Conservation (phyloP, 2,329 filamentous ascomycete genomes). For the Magnaporthales sp. region DNA sequence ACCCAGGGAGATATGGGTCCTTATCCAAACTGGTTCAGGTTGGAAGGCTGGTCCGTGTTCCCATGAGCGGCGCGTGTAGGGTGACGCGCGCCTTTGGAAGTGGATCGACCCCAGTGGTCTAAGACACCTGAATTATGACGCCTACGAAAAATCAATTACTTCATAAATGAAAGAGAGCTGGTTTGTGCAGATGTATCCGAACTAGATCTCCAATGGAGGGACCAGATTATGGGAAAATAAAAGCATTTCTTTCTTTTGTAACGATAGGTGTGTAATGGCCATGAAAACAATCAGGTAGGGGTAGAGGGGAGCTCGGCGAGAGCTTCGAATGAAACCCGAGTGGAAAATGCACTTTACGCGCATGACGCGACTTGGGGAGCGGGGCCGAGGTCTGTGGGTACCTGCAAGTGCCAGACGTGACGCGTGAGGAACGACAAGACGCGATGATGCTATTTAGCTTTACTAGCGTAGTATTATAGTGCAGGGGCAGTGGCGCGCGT, state of each 20-base stretch:
- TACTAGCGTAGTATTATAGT: too few relatives aligned
- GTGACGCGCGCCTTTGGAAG: not conserved
- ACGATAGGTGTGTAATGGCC: not conserved
- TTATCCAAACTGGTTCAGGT: not conserved
- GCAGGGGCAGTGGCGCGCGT: not conserved
- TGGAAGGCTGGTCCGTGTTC: not conserved
- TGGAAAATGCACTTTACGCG: conserved; percentile 3
- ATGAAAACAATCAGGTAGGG: not conserved
- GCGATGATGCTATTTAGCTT: too few relatives aligned
- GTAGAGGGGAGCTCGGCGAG: not conserved
- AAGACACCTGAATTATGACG: not conserved
- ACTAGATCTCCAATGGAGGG: not conserved
- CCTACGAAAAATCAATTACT: not conserved
- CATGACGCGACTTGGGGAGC: not conserved
- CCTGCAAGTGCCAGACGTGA: not conserved
- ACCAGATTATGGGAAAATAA: not conserved
- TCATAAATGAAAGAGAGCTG: not conserved
- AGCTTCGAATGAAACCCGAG: not conserved
- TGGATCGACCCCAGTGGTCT: not conserved
- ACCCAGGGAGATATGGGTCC: not conserved
- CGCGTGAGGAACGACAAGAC: not conserved
- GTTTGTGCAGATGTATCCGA: not conserved
- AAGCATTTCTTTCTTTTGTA: not conserved
- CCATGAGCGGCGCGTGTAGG: not conserved
- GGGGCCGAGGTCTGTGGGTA: not conserved